phyloP scores from a whole-genome alignment of 2,329 filamentous ascomycete species.

The Botrytis sinoallii region DNA sequence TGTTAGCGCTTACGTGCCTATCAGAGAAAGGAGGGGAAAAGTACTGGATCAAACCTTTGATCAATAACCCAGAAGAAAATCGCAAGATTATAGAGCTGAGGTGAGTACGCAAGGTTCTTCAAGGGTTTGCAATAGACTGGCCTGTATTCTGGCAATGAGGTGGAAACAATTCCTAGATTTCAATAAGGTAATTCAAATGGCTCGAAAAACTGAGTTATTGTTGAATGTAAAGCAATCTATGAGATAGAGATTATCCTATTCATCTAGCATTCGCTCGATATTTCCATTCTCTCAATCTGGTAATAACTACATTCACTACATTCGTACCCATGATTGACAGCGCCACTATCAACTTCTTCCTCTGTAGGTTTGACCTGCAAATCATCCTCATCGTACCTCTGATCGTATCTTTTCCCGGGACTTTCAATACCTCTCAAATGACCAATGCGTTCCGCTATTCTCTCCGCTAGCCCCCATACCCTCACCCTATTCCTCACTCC shows the following conservation, averaged over 20 bases:
- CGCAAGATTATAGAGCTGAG: neutral
- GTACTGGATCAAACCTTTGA: neutral
- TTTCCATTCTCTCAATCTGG: neutral
- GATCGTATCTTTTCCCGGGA: neutral
- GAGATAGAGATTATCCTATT: neutral
- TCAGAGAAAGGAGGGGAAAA: neutral
- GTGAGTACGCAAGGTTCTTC: neutral
- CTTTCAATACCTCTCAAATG: neutral
- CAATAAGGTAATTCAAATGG: neutral
- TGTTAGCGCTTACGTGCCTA: neutral
- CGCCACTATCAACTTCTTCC: neutral
- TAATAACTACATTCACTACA: neutral
- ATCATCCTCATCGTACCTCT: neutral
- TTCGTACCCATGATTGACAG: neutral
- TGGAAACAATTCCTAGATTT: neutral
- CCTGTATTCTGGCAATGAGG: neutral
- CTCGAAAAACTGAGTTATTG: neutral
- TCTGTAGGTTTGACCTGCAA: neutral
- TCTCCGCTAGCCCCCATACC: conserved; percentile 14
- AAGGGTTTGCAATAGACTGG: neutral
- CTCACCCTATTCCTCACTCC: conserved; percentile 19
- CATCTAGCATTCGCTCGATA: neutral
- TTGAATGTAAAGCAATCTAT: neutral
- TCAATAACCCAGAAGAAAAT: neutral
- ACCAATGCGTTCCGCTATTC: conserved; percentile 19